Evolutionary conservation across 2,329 filamentous ascomycete species (phyloP), one percentile per base, ranked within the genome.

Genomic region (Fusarium siculi): DNA sequence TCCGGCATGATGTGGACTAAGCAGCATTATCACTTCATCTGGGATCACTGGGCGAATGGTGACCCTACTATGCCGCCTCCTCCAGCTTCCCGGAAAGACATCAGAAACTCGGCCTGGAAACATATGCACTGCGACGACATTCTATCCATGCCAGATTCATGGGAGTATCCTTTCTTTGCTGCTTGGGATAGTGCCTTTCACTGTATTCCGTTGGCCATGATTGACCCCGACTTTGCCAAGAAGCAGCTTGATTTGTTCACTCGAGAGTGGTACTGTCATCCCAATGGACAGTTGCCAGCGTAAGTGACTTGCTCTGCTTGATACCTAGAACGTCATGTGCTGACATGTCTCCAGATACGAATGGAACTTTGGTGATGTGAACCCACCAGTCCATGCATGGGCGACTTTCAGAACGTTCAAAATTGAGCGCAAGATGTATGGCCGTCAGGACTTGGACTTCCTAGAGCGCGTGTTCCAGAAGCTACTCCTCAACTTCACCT

Each of bases 1-100:
- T 92, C 95, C 1, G 96, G 96, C 60, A 98, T 98, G 96, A 92
- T 98, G 88, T 98, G 96, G 96, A 97, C 93, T 72, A 98, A 98
- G 82, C 96, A 98, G 81, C 94, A 94, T 83, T 98, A 98, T 82
- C 90, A 97, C 80, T 98, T 98, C 82, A 91, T 98, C 77, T 98
- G 95, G 94, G 95, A 98, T 74, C 93, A 98, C 80, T 98, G 96
- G 96, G 95, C 95, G 32, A 97, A 97, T 73, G 96, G 96, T 58
- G 96, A 98, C 80, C 95, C 95, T 16, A 89, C 88, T 53, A 94
- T 95, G 86, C 94, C 95, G 47, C 93, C 96, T 37, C 96, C 96
- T 32, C 96, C 96, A 2, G 86, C 92, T 2, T 88, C 89, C 43
- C 89, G 96, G 62, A 97, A 96, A 81, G 87, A 89, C 6, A 89